These are phyloP conservation scores for Triangularia verruculosa DNA, from an alignment of 2,329 filamentous ascomycete species.

Conservation along the genomic window DNA sequence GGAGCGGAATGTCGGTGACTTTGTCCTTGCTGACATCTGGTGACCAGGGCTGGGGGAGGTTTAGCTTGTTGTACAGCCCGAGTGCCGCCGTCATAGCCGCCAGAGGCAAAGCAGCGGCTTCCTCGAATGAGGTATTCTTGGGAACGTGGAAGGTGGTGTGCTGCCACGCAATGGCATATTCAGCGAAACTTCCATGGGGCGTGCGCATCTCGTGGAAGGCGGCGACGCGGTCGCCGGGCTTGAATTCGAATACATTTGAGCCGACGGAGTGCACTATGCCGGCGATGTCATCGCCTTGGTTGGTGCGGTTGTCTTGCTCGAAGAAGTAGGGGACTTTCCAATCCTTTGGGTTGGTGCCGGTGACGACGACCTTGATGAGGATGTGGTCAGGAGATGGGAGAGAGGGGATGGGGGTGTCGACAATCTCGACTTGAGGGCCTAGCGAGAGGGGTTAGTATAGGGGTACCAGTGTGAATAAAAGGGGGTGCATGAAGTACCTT, in stretches of 20 bases:
- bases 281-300: constrained; percentile 55
- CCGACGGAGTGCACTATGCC: constrained; percentile 55
- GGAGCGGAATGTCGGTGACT: constrained; percentile 31
- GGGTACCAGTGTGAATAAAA: background rate
- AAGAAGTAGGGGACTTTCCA: constrained; percentile 37
- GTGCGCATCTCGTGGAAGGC: constrained; percentile 46
- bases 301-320: constrained; percentile 29
- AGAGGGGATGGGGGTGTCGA: constrained; percentile 38
- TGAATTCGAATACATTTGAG: constrained; percentile 54
- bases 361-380: constrained; percentile 42
- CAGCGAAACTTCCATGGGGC: constrained; percentile 38
- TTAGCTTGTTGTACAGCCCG: constrained; percentile 37
- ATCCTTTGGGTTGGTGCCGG: constrained; percentile 48
- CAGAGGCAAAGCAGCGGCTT: constrained; percentile 43
- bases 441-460: background rate
- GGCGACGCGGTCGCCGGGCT: constrained; percentile 54
- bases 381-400: constrained; percentile 38
- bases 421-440: constrained; percentile 1
- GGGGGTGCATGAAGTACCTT: constrained; percentile 23
- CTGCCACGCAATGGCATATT: constrained; percentile 42
- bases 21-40: constrained; percentile 6
- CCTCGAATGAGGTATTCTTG: constrained; percentile 35
- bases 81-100: constrained; percentile 44
- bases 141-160: constrained; percentile 44
- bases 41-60: constrained; percentile 39